A percentile compares a stretch with the other conserved stretches of the same genome.
These are phyloP conservation scores for Hymenoscyphus fraxineus DNA, from an alignment of 2,329 filamentous ascomycete species.

Conservation along the genomic window DNA sequence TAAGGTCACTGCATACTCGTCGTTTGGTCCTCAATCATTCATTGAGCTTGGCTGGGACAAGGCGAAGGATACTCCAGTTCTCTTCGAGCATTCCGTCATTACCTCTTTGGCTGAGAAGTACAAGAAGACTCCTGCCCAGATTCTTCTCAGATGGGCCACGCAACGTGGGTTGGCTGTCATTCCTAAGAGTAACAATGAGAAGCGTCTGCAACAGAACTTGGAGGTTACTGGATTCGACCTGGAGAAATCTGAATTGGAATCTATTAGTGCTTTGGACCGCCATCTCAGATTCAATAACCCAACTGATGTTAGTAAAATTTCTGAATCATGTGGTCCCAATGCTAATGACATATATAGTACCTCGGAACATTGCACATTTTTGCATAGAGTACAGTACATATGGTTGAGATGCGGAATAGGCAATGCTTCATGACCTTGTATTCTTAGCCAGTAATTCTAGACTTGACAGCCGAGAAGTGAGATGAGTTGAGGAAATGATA, in stretches of 20 bases:
- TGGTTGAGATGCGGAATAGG: constrained; percentile 2
- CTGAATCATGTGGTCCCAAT: constrained; percentile 1
- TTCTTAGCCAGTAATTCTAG: not conserved
- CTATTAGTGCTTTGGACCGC: constrained; percentile 62
- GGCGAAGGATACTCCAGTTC: constrained; percentile 59
- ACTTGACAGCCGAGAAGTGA: not conserved
- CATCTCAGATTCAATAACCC: constrained; percentile 76
- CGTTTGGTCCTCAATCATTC: constrained; percentile 77
- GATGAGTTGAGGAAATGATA: not conserved
- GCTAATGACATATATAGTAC: constrained; percentile 33
- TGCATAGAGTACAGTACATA: constrained; percentile 36
- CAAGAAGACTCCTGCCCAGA: constrained; percentile 70
- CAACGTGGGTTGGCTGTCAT: constrained; percentile 79
- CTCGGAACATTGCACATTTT: constrained; percentile 51
- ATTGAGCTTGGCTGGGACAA: constrained; percentile 70
- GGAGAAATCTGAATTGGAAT: constrained; percentile 59
- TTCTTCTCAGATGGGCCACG: constrained; percentile 83
- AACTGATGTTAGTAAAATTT: constrained; percentile 53
- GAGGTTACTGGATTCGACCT: constrained; percentile 64
- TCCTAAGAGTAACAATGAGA: constrained; percentile 66
- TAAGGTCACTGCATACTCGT: constrained; percentile 76
- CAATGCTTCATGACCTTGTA: constrained; percentile 2
- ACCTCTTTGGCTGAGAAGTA: constrained; percentile 64
- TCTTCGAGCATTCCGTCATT: constrained; percentile 68
- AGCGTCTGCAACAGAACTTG: constrained; percentile 60